Percentiles rank a stretch among this genome's conserved stretches.
phyloP scores from a whole-genome alignment of 2,329 filamentous ascomycete species.

The Mycosphaerelloides madeirae region DNA sequence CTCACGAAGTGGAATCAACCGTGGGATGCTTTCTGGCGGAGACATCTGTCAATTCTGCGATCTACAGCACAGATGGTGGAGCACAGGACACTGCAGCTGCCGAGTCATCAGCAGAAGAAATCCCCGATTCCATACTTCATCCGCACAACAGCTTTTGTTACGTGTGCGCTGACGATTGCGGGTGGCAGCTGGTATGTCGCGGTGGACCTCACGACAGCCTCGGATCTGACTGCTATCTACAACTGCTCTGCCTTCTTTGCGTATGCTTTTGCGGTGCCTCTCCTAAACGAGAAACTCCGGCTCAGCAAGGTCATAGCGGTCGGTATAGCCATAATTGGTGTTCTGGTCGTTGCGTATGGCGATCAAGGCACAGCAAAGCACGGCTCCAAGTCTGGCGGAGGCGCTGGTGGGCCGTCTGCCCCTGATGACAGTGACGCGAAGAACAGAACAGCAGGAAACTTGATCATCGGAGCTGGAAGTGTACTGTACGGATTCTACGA shows the following conservation, averaged over 20 bases:
- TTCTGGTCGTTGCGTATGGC: conserved; percentile 92
- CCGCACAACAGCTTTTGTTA: conserved; percentile 74
- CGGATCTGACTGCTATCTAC: conserved; percentile 95
- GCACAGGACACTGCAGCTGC: conserved; percentile 66
- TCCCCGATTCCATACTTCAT: conserved; percentile 69
- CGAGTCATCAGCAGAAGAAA: conserved; percentile 41
- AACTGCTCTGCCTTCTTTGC: conserved; percentile 99
- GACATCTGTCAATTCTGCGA: conserved; percentile 59
- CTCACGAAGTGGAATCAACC: conserved; percentile 72
- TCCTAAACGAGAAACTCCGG: conserved; percentile 79
- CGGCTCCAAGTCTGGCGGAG: conserved; percentile 52
- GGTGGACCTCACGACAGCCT: conserved; percentile 86
- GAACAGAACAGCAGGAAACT: conserved; percentile 74
- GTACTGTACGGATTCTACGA: conserved; percentile 96
- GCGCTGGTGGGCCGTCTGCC: conserved; percentile 44
- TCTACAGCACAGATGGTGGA: conserved; percentile 81
- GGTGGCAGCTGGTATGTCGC: conserved; percentile 95
- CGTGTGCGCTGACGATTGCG: conserved; percentile 79
- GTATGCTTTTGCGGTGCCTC: conserved; percentile 89
- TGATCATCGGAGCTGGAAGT: conserved; percentile 85
- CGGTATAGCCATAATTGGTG: conserved; percentile 77
- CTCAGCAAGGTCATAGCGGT: conserved; percentile 84
- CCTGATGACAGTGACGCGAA: conserved; percentile 51
- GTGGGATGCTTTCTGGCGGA: conserved; percentile 81
- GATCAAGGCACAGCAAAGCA: conserved; percentile 55